phyloP scores from a whole-genome alignment of 805 yeast genomes.

The Komagataella mondaviorum region DNA sequence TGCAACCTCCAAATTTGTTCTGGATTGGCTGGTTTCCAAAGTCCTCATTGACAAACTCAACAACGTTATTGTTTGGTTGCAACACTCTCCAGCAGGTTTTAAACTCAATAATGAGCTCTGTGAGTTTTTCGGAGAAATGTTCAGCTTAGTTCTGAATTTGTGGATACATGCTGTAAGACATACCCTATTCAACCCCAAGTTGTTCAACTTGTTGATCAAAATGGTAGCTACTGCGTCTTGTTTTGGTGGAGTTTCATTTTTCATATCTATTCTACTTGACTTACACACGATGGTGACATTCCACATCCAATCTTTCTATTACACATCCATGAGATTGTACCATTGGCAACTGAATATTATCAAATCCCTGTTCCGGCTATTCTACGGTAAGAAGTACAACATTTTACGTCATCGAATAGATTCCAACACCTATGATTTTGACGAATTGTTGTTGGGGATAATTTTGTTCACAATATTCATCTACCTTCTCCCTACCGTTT shows the following conservation, averaged over 20 bases:
- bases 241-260: slow-evolving; percentile 50
- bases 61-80: slow-evolving; percentile 52
- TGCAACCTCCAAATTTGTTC: slow-evolving; percentile 2
- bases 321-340: slow-evolving; percentile 67
- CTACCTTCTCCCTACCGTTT: slow-evolving; percentile 74
- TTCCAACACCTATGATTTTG: slow-evolving; percentile 70
- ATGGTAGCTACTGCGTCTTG: slow-evolving; percentile 5
- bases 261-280: slow-evolving; percentile 57
- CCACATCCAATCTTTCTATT: slow-evolving; percentile 67
- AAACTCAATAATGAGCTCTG: slow-evolving; percentile 83
- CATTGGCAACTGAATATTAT: slow-evolving; percentile 59
- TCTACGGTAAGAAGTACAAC: slow-evolving; percentile 82
- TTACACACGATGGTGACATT: slow-evolving; percentile 45
- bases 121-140: slow-evolving; percentile 72
- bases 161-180: slow-evolving; percentile 25
- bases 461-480: slow-evolving; percentile 68
- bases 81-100: slow-evolving; percentile 87
- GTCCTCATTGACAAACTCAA: slow-evolving; percentile 32
- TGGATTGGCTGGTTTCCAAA: slow-evolving; percentile 20
- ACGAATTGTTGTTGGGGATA: slow-evolving; percentile 81
- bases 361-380: slow-evolving; percentile 65
- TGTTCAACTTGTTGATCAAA: background rate
- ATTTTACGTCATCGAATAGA: slow-evolving; percentile 78
- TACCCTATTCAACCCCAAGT: background rate
- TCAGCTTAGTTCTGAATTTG: slow-evolving; percentile 70